Base-by-base conservation (phyloP, 148 eudicot species). In the Talinum fruticosum region DNA sequence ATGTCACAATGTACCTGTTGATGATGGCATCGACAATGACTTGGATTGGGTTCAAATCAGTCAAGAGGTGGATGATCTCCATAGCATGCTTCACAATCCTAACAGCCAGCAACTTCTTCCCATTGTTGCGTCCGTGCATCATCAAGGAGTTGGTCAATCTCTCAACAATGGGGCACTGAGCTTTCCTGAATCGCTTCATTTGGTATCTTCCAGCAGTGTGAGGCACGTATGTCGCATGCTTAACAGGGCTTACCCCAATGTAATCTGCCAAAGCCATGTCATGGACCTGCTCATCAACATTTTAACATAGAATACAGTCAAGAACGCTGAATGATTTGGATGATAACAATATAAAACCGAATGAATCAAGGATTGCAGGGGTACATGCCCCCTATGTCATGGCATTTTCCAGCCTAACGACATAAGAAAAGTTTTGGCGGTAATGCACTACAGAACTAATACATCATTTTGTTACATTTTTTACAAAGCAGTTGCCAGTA, bases 111-210 rank as follows among this genome's bases (percentile, higher is more conserved):
- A 82, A 24, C 82, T 82, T 82, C 21, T 82, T 82, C 0, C 85
- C 85, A 23, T 82, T 82, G 79, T 82, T 82, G 30, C 82, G 81
- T 0, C 85, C 85, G 44, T 82, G 85, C 85, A 82, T 82, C 85
- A 82, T 82, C 18, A 82, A 49, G 24, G 85, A 75, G 75, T 82
- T 82, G 45, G 85, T 82, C 53, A 82, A n/a, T 33, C 85, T 70
- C 79, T 82, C 85, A 37, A 82, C 76, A 49, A 82, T 82, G 24
- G 85, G 85, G 68, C 85, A 82, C n/a, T 82, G 85, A 70, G 79
- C 82, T 28, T 82, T 82, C 76, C 85, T 82, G 64, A 82, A 82
- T 0, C 85, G 81, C 79, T 82, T 82, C 79, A 34, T 71, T 30
- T 82, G 85, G 49, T 78, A 82, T 36, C 85, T 79, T 23, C 82